Conservation (phyloP, 768 basidiomycete genomes). For the Tulasnella sp. region DNA sequence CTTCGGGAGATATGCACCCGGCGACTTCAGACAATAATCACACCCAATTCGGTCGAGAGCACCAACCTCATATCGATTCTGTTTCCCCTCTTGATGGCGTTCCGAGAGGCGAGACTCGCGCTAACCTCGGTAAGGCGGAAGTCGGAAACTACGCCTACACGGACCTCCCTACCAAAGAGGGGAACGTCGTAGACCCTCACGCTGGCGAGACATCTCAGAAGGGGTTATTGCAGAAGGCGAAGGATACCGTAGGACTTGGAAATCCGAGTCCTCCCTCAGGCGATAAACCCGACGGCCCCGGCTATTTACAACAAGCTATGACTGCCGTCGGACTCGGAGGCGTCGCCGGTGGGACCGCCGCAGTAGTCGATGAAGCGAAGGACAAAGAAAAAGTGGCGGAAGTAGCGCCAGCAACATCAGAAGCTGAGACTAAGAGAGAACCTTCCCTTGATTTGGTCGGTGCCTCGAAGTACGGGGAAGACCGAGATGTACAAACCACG, state of each 20-base stretch:
- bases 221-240: background rate
- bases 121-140: conserved; percentile 2
- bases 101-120: conserved; percentile 1
- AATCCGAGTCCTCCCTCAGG: no score
- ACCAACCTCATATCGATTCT: background rate
- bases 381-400: background rate
- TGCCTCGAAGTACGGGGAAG: background rate
- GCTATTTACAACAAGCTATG: background rate
- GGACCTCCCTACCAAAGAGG: background rate
- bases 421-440: no score
- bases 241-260: background rate
- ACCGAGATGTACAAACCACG: background rate
- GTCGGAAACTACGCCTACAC: conserved; percentile 9
- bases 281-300: no score
- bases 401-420: background rate
- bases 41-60: conserved; percentile 1
- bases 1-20: no score
- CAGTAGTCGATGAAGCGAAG: background rate
- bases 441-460: background rate
- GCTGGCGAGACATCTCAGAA: background rate
- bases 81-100: conserved; percentile 9
- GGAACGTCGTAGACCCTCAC: conserved; percentile 3
- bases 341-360: background rate
- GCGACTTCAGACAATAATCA: background rate
- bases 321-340: background rate